Evolutionary conservation across 2,329 filamentous ascomycete species (phyloP).

Genomic region (Albophoma yamanashiensis): DNA sequence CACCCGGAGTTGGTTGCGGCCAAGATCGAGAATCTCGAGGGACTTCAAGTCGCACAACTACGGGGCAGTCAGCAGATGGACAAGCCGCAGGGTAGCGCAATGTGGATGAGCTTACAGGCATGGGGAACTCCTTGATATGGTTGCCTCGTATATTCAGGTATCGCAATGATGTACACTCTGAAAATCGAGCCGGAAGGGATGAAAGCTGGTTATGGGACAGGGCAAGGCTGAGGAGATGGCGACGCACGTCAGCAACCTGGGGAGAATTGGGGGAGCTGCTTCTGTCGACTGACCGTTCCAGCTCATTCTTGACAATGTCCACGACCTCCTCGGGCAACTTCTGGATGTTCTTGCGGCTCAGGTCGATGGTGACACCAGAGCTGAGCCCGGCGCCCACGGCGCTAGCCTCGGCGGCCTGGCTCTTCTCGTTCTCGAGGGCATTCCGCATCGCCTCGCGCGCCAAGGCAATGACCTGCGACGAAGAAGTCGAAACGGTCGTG

Average conservation of each 20-base stretch:
- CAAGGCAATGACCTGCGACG: conserved; percentile 53
- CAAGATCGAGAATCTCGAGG: conserved; percentile 86
- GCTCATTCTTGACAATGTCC: conserved; percentile 61
- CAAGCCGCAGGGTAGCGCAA: conserved; percentile 1
- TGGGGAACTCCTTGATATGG: conserved; percentile 52
- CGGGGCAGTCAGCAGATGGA: conserved; percentile 8
- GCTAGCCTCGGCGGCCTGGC: conserved; percentile 49
- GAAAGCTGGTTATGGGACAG: conserved; percentile 71
- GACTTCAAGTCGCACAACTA: conserved; percentile 79
- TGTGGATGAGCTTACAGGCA: conserved; percentile 31
- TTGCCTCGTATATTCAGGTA: conserved; percentile 77
- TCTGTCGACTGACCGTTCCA: conserved; percentile 49
- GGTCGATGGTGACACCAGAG: conserved; percentile 66
- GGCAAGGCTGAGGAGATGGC: conserved; percentile 46
- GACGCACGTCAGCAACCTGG: conserved; percentile 6
- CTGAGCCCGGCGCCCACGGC: conserved; percentile 50
- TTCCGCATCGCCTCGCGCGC: conserved; percentile 57
- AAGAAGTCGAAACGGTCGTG: conserved; percentile 42
- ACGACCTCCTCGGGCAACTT: conserved; percentile 64
- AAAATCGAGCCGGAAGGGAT: conserved; percentile 58
- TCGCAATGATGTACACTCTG: conserved; percentile 65
- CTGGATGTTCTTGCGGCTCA: conserved; percentile 65
- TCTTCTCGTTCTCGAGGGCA: conserved; percentile 57
- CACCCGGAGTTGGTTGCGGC: conserved; percentile 70
- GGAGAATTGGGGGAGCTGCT: not conserved